phyloP scores from a whole-genome alignment of 306 rosid species.

The Arachis stenosperma region DNA sequence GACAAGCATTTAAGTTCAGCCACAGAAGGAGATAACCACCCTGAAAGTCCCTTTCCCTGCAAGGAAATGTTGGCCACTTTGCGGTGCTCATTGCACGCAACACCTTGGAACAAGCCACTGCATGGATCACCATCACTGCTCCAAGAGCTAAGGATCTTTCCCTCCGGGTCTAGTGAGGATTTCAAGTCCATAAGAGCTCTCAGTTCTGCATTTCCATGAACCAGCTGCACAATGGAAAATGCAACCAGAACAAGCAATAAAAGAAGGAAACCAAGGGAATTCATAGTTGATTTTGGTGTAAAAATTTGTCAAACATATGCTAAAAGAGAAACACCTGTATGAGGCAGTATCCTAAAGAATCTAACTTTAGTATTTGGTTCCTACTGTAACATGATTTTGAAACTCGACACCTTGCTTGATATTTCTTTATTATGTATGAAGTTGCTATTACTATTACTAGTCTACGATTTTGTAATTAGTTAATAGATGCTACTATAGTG shows the following conservation, averaged over 20 bases:
- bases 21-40: conserved; percentile 72
- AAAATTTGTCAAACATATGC: conserved; percentile 23
- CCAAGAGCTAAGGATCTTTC: conserved; percentile 75
- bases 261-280: conserved; percentile 26
- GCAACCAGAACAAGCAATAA: conserved; percentile 38
- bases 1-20: conserved; percentile 77
- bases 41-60: conserved; percentile 90
- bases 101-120: conserved; percentile 69
- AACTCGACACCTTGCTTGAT: conserved; percentile 16
- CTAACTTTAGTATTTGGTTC: conserved; percentile 6
- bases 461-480: conserved; percentile 33
- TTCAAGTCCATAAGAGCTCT: conserved; percentile 79
- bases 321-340: conserved; percentile 39
- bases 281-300: conserved; percentile 49
- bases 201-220: conserved; percentile 70
- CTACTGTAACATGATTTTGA: conserved; percentile 13
- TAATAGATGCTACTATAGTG: conserved; percentile 9
- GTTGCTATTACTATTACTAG: conserved; percentile 10
- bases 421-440: background rate
- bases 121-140: conserved; percentile 75
- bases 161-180: conserved; percentile 80
- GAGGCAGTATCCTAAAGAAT: conserved; percentile 9
- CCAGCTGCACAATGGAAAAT: conserved; percentile 31
- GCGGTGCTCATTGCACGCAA: conserved; percentile 73
- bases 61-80: conserved; percentile 84